These are phyloP conservation scores for Pseudogymnoascus sp. DNA, from an alignment of 2,329 filamentous ascomycete species.

Conservation along the genomic window DNA sequence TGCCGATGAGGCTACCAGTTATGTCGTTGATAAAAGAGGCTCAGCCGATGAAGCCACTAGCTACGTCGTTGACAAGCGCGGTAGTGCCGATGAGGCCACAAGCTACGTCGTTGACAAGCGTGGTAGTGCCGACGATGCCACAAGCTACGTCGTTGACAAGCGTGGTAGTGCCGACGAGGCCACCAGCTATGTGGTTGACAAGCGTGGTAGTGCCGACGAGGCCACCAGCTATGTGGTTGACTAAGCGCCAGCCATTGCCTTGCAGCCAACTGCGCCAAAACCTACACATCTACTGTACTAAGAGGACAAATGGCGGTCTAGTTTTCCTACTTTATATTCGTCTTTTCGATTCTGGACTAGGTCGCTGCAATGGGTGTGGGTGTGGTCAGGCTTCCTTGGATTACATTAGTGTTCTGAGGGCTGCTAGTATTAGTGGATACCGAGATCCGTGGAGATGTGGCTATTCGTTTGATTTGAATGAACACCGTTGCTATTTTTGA, in stretches of 20 bases:
- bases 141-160: no score
- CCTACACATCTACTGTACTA: not conserved
- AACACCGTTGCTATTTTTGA: not conserved
- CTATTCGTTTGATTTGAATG: not conserved
- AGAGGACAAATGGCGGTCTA: not conserved
- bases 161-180: no score
- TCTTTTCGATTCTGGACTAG: not conserved
- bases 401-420: not conserved
- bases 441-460: not conserved
- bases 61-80: no score
- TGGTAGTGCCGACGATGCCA: no score
- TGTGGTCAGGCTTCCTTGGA: not conserved
- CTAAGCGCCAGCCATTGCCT: not conserved
- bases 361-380: not conserved
- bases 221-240: not conserved
- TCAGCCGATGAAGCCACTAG: no score
- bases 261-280: not conserved
- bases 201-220: no score
- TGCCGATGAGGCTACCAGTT: no score
- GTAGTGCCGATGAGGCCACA: no score
- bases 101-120: no score
- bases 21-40: no score
- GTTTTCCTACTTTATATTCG: not conserved
- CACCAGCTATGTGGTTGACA: no score
- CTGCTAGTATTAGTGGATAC: not conserved